Evolutionary conservation across 2,329 filamentous ascomycete species (phyloP).

Genomic region (Rutstroemia sp.): DNA sequence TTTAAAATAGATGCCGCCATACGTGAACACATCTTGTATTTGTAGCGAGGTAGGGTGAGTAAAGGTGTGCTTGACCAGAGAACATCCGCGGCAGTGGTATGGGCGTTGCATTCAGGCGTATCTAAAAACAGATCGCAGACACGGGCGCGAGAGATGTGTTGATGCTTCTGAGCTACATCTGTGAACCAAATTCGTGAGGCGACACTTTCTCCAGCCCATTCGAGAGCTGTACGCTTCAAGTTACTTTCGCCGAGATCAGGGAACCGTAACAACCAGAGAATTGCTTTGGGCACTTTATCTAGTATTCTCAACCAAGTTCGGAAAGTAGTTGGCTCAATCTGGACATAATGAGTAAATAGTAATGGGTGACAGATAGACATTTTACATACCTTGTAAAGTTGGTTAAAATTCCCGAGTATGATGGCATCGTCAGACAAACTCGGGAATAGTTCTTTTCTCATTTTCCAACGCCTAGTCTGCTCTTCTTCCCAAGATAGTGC

Average conservation of each 20-base stretch:
- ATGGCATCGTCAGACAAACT: constrained; percentile 72
- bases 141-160: constrained; percentile 86
- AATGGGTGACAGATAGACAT: background rate
- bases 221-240: constrained; percentile 67
- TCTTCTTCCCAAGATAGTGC: constrained; percentile 76
- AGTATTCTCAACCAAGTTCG: constrained; percentile 92
- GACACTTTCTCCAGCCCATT: constrained; percentile 80
- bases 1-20: constrained; percentile 95
- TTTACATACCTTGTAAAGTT: constrained; percentile 81
- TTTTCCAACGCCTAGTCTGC: constrained; percentile 73
- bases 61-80: constrained; percentile 94
- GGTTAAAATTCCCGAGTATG: constrained; percentile 97
- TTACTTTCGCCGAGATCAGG: constrained; percentile 88
- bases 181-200: constrained; percentile 88
- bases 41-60: constrained; percentile 81
- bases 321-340: constrained; percentile 97
- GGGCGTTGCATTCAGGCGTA: constrained; percentile 95
- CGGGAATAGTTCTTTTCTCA: constrained; percentile 91
- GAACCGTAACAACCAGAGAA: constrained; percentile 95
- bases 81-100: constrained; percentile 94
- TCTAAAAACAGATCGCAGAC: constrained; percentile 94
- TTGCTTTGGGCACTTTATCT: constrained; percentile 72
- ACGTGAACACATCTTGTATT: constrained; percentile 97
- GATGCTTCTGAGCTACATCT: constrained; percentile 89
- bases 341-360: constrained; percentile 2